Conservation (phyloP, 1,284 basidiomycete genomes). For the Melanopsichium pennsylvanicum region DNA sequence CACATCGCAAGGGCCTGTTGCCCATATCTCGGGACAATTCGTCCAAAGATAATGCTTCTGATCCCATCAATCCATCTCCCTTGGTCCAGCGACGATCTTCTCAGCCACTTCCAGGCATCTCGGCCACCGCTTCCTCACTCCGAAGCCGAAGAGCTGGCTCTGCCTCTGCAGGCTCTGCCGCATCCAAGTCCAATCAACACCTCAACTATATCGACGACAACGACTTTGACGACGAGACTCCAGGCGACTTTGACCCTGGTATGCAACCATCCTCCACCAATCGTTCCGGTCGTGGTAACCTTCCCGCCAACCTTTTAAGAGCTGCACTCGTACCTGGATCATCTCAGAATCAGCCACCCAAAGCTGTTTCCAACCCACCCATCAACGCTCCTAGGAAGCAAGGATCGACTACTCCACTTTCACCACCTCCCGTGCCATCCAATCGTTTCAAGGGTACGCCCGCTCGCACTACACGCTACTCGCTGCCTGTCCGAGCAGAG, state of each 20-base stretch:
- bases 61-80: constrained; percentile 11
- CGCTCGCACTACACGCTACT: constrained; percentile 59
- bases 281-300: constrained; percentile 6
- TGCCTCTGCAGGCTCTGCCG: constrained; percentile 22
- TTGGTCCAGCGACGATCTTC: constrained; percentile 42
- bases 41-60: neutral
- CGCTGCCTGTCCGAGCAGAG: constrained; percentile 62
- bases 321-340: constrained; percentile 21
- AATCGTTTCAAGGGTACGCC: constrained; percentile 62
- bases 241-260: constrained; percentile 50
- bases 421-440: constrained; percentile 25
- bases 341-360: constrained; percentile 6
- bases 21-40: constrained; percentile 35
- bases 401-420: constrained; percentile 23
- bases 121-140: constrained; percentile 58
- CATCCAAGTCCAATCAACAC: constrained; percentile 14
- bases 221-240: constrained; percentile 58
- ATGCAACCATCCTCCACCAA: constrained; percentile 26
- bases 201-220: constrained; percentile 38
- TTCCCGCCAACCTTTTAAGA: constrained; percentile 14
- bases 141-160: constrained; percentile 47
- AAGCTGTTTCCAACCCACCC: constrained; percentile 5
- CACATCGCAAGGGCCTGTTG: constrained; percentile 44
- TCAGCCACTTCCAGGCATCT: constrained; percentile 59
- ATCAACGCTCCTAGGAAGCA: constrained; percentile 4